Evolutionary conservation across 192 early-diverging fungal genomes (phyloP).

Genomic region (Backusella tuberculispora): DNA sequence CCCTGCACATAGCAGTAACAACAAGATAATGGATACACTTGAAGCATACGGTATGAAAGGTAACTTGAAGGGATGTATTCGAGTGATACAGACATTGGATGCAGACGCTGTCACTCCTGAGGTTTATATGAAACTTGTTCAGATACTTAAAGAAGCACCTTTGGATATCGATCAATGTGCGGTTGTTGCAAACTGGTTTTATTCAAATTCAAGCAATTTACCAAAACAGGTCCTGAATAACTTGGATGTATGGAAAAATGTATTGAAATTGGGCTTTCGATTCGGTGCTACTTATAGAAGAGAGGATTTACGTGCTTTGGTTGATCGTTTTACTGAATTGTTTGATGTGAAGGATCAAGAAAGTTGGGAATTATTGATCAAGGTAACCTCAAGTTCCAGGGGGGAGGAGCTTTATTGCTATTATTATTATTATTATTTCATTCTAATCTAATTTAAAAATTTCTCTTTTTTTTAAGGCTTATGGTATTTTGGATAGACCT

Average conservation of each 20-base stretch:
- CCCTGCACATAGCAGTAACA: constrained; percentile 3
- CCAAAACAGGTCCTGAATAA: constrained; percentile 15
- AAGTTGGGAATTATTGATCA: constrained; percentile 27
- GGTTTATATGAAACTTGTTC: constrained; percentile 6
- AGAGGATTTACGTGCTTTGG: constrained; percentile 24
- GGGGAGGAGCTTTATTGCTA: too few relatives aligned
- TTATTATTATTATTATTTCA: not conserved
- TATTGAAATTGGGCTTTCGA: constrained; percentile 30
- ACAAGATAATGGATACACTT: not conserved
- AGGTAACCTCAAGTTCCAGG: constrained; percentile 20
- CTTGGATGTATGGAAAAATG: constrained; percentile 31
- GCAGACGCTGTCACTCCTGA: not conserved
- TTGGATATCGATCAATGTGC: constrained; percentile 30
- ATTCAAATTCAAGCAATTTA: not conserved
- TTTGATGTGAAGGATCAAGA: constrained; percentile 20
- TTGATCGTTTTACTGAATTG: constrained; percentile 21
- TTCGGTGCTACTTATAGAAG: constrained; percentile 20
- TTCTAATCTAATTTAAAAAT: not conserved
- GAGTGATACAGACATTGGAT: constrained; percentile 3
- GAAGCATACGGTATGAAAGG: constrained; percentile 4
- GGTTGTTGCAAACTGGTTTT: constrained; percentile 29
- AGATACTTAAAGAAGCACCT: constrained; percentile 1
- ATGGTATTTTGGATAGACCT: constrained; percentile 6
- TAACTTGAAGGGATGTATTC: constrained; percentile 22
- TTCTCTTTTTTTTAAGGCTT: not conserved